Conservation (phyloP, 139 green algal species). For the Coelastrella sp. region DNA sequence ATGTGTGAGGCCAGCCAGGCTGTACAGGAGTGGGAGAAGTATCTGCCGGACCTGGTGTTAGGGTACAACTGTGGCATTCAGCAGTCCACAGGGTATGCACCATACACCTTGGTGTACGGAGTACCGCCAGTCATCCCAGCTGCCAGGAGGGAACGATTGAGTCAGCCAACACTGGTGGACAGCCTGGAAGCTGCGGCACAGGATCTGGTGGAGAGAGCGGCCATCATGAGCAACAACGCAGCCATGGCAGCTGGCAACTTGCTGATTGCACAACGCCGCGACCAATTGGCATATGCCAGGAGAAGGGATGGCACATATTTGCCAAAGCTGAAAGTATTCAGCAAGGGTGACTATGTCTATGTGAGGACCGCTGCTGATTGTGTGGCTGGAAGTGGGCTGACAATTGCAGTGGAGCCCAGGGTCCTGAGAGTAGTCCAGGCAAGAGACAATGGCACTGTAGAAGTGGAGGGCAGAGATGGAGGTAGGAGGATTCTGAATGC, state of each 20-base stretch:
- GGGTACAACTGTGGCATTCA: slow-evolving; percentile 54
- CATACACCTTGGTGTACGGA: slow-evolving; percentile 51
- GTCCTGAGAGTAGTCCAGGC: slow-evolving; percentile 39
- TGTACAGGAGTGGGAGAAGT: slow-evolving; percentile 16
- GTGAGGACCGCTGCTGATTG: background rate
- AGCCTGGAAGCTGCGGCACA: background rate
- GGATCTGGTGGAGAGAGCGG: slow-evolving; percentile 8
- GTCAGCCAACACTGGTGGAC: slow-evolving; percentile 2
- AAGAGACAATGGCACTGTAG: background rate
- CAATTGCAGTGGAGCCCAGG: background rate
- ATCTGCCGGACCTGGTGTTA: slow-evolving; percentile 46
- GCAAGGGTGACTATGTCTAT: slow-evolving; percentile 42
- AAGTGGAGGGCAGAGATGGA: slow-evolving; percentile 15
- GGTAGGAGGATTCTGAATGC: background rate
- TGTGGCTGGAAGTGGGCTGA: background rate
- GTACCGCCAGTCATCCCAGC: slow-evolving; percentile 23
- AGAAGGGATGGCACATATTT: slow-evolving; percentile 1
- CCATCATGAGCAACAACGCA: background rate
- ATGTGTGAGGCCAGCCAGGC: background rate
- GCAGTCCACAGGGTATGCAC: background rate
- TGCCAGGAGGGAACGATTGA: slow-evolving; percentile 21
- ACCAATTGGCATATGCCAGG: slow-evolving; percentile 30
- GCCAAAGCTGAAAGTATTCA: slow-evolving; percentile 19
- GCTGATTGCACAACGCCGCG: slow-evolving; percentile 47
- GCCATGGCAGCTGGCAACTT: slow-evolving; percentile 43